These are phyloP conservation scores for Colletotrichum tropicicola DNA, from an alignment of 2,329 filamentous ascomycete species.

Conservation along the genomic window DNA sequence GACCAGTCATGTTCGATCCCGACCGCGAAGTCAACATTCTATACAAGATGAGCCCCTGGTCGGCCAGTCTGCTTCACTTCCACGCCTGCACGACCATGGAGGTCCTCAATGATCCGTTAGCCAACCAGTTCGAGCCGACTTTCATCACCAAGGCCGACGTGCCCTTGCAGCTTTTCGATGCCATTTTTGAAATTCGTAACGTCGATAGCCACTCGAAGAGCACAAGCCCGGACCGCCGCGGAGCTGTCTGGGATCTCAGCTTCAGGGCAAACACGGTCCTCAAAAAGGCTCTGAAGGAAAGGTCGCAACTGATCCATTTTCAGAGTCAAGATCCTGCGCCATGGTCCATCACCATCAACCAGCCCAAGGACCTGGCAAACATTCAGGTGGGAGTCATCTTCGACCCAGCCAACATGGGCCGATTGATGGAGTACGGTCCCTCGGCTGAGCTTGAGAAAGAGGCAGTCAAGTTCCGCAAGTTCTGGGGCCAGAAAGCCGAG, in stretches of 20 bases:
- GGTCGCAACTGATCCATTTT: slow-evolving; percentile 75
- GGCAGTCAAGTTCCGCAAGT: slow-evolving; percentile 82
- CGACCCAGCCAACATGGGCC: slow-evolving; percentile 75
- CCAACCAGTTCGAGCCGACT: slow-evolving; percentile 83
- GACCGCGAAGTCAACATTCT: slow-evolving; percentile 80
- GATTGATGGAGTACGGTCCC: slow-evolving; percentile 88
- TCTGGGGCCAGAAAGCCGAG: slow-evolving; percentile 96
- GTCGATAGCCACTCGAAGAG: slow-evolving; percentile 38
- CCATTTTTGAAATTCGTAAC: slow-evolving; percentile 48
- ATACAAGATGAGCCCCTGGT: slow-evolving; percentile 91
- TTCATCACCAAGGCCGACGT: slow-evolving; percentile 76
- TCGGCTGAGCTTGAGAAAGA: slow-evolving; percentile 86
- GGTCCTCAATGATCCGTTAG: slow-evolving; percentile 76
- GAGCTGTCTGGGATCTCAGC: slow-evolving; percentile 55
- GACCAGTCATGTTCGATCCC: slow-evolving; percentile 82
- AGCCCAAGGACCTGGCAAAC: slow-evolving; percentile 33
- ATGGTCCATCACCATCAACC: slow-evolving; percentile 54
- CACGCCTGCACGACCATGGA: slow-evolving; percentile 80
- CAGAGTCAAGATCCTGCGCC: slow-evolving; percentile 45
- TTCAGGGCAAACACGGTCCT: slow-evolving; percentile 72
- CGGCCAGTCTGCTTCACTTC: slow-evolving; percentile 76
- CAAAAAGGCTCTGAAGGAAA: slow-evolving; percentile 77
- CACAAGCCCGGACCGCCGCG: slow-evolving; percentile 49
- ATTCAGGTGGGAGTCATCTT: slow-evolving; percentile 76
- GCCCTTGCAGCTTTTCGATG: slow-evolving; percentile 64